Base-by-base conservation (phyloP, 2,329 filamentous ascomycete genomes). In the Fusarium euwallaceae region DNA sequence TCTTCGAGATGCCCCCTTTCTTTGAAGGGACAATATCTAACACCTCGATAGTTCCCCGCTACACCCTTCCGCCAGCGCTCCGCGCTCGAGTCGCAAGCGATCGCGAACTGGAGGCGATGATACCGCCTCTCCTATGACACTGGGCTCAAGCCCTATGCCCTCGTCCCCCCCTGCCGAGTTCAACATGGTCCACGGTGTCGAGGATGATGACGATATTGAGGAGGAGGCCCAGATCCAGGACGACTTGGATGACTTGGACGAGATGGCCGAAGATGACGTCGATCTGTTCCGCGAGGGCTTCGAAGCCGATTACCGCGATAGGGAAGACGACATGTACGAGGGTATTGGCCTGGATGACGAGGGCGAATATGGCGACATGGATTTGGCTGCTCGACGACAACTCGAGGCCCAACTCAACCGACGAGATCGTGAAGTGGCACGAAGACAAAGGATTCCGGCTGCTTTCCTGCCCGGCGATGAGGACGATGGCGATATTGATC, bases 391-490 rank as follows among this genome's bases (percentile, higher is more conserved):
- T 22, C 88, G 94, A 79, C 88, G 94, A 77, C 88, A 89, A 67
- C 89, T 97, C 24, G 94, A 97, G 79, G 90, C 90, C 32, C 91
- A 92, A 72, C 86, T 97, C 58, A 92, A 93, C 82, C 90, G 91
- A 71, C 89, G 94, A 82, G 94, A 97, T 81, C 88, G 90, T 66
- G 92, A 95, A 78, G 88, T 94, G 53, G 90, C 89, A 27, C 89
- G 92, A 65, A 86, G 91, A 73, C 89, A 92, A 75, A 86, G 90
- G 58, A 91, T 94, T 79, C 93, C 93, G 4, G 89, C 89, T 32
- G 94, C 93, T 8, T 96, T 95, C 78, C 85, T 96, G 43, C 91
- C 91, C 8, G 93, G 93, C 36, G 96, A 98, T 36, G 95, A 96
- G 70, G 95, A 97, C 4, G 95, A 97, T 75, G 93, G 91, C 60